These are phyloP conservation scores for Balansia obtecta DNA, from an alignment of 2,329 filamentous ascomycete species.

Conservation along the genomic window DNA sequence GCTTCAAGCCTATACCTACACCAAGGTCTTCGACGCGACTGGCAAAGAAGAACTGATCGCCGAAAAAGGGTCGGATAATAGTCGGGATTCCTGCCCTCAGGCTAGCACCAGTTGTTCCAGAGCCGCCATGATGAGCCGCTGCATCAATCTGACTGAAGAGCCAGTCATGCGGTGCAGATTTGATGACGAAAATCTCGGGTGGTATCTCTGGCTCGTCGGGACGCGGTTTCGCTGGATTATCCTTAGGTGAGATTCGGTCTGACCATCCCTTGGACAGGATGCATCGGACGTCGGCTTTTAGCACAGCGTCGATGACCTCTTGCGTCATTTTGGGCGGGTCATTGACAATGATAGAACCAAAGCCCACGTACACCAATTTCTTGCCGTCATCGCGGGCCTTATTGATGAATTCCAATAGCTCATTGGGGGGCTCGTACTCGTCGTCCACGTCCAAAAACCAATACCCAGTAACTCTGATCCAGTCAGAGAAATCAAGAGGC, in stretches of 20 bases:
- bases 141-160: conserved; percentile 89
- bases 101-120: conserved; percentile 88
- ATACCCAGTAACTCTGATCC: conserved; percentile 94
- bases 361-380: conserved; percentile 93
- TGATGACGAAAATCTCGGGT: conserved; percentile 74
- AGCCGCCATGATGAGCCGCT: conserved; percentile 86
- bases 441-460: conserved; percentile 83
- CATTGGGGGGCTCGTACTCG: conserved; percentile 60
- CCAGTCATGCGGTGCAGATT: conserved; percentile 92
- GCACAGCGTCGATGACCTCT: conserved; percentile 84
- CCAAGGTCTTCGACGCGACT: conserved; percentile 82
- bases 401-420: conserved; percentile 71
- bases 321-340: conserved; percentile 81
- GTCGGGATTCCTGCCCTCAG: conserved; percentile 84
- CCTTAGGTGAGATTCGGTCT: conserved; percentile 52
- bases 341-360: conserved; percentile 88
- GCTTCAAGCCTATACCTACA: conserved; percentile 80
- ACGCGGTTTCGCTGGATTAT: conserved; percentile 32
- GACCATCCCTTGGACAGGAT: conserved; percentile 97
- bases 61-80: conserved; percentile 93
- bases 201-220: conserved; percentile 54
- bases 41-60: conserved; percentile 95
- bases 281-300: conserved; percentile 85
- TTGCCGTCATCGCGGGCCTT: conserved; percentile 70
- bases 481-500: conserved; percentile 90